These are phyloP conservation scores for Aspergillus bombycis DNA, from an alignment of 2,329 filamentous ascomycete species.

Conservation along the genomic window DNA sequence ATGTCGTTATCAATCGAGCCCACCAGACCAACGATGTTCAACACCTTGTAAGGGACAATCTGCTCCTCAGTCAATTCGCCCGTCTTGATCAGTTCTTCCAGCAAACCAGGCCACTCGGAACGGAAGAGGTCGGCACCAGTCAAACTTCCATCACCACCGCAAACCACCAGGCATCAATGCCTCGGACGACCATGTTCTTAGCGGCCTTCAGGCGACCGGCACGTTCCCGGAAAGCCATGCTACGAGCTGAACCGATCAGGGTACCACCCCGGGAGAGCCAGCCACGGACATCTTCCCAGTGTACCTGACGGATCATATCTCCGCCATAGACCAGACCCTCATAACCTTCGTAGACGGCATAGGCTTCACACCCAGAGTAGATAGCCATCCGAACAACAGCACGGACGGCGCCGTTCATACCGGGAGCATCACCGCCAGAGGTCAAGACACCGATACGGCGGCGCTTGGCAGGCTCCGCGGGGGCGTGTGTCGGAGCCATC, in stretches of 20 bases:
- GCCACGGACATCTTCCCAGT: slow-evolving; percentile 91
- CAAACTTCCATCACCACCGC: slow-evolving; percentile 91
- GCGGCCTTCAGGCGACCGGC: slow-evolving; percentile 80
- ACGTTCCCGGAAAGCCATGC: slow-evolving; percentile 88
- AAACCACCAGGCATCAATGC: slow-evolving; percentile 97
- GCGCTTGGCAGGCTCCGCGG: slow-evolving; percentile 21
- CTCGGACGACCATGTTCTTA: slow-evolving; percentile 89
- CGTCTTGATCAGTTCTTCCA: slow-evolving; percentile 78
- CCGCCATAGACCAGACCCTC: slow-evolving; percentile 89
- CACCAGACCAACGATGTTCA: slow-evolving; percentile 95
- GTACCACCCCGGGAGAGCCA: slow-evolving; percentile 93
- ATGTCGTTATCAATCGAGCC: slow-evolving; percentile 98
- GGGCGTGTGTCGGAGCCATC: slow-evolving; percentile 23
- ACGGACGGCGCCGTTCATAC: slow-evolving; percentile 89
- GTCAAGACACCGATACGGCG: slow-evolving; percentile 85
- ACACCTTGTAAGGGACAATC: slow-evolving; percentile 73
- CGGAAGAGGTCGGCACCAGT: slow-evolving; percentile 94
- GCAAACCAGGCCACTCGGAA: slow-evolving; percentile 82
- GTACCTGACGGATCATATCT: slow-evolving; percentile 81
- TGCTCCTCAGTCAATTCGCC: slow-evolving; percentile 72
- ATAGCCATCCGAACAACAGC: slow-evolving; percentile 90
- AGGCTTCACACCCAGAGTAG: slow-evolving; percentile 77
- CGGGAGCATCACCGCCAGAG: slow-evolving; percentile 87
- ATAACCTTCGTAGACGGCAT: slow-evolving; percentile 88
- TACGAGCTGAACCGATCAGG: slow-evolving; percentile 92